Base-by-base conservation (phyloP, 352 stramenopile genomes). In the Blastocystis sp. region DNA sequence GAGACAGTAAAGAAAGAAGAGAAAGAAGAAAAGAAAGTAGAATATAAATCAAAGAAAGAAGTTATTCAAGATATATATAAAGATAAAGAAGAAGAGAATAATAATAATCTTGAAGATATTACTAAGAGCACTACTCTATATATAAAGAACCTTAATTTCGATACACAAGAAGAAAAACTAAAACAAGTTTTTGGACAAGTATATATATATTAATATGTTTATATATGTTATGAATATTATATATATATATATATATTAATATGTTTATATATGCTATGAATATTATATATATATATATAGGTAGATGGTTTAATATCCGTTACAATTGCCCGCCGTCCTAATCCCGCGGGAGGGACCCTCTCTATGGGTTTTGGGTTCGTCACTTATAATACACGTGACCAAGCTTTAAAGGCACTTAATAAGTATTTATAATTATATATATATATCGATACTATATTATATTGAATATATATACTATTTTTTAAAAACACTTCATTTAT, bases 321-420 rank as follows among this genome's bases (percentile, higher is more conserved):
- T 23, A 82, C 81, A 31, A 78, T 93, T 9, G 80, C 80, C 40
- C 70, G 75, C 23, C 83, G 83, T 42, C 77, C 82, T 11, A 80
- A 84, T 70, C 71, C 72, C 32, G 70, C 73, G 3, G 58, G 57
- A 16, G 56, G 64, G 30, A 70, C 82, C 66, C 68, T 95, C 32
- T 94, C 84, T 13, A 94, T 95, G 82, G 89, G 91, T 23, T 98
- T 92, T 75, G 89, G 89, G n/a, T 98, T 98, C 75, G 84, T 96
- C 36, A 90, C 96, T 74, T 95, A 84, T 35, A 70, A 79, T 55
- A 81, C 81, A n/a, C 47, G 59, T 21, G 6, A 58, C 34, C 59
- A 54, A 36, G 86, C 82, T 5, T 77, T 84, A 24, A 80, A 79
- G 36, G 86, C 84, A 24, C 67, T 86, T 18, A 73, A 77, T 56